Evolutionary conservation across 345 rosid genomes (phyloP).

Genomic region (Citrus mangshanensis): DNA sequence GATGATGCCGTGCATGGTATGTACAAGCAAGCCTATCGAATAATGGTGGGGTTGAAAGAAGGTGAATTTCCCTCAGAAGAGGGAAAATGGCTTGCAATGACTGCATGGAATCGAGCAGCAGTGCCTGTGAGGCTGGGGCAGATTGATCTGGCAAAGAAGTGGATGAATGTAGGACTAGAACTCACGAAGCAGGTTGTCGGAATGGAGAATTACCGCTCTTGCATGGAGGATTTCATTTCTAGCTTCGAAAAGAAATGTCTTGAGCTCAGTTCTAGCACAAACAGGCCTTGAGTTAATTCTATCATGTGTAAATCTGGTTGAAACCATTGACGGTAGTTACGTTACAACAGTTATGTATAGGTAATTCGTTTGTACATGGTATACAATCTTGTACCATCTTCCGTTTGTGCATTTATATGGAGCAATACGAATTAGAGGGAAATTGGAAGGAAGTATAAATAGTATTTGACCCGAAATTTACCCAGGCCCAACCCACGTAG

Average conservation of each 20-base stretch:
- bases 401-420: background rate
- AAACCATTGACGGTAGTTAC: background rate
- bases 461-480: background rate
- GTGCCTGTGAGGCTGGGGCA: constrained; percentile 68
- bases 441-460: background rate
- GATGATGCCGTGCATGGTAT: constrained; percentile 50
- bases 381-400: background rate
- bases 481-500: background rate
- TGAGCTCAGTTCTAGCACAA: constrained; percentile 15
- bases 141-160: constrained; percentile 63
- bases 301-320: background rate
- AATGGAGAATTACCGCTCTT: constrained; percentile 74
- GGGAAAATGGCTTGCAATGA: constrained; percentile 94
- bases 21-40: constrained; percentile 83
- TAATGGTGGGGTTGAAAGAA: constrained; percentile 85
- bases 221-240: constrained; percentile 75
- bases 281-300: background rate
- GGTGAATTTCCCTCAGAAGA: constrained; percentile 87
- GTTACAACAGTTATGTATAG: background rate
- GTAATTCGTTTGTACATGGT: background rate
- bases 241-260: constrained; percentile 43
- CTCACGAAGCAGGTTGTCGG: constrained; percentile 64
- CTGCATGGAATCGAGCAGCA: constrained; percentile 93
- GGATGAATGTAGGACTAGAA: constrained; percentile 72
- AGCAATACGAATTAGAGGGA: too few species aligned